These are phyloP conservation scores for Alternaria sp. DNA, from an alignment of 2,329 filamentous ascomycete genomes.

Conservation along the genomic window DNA sequence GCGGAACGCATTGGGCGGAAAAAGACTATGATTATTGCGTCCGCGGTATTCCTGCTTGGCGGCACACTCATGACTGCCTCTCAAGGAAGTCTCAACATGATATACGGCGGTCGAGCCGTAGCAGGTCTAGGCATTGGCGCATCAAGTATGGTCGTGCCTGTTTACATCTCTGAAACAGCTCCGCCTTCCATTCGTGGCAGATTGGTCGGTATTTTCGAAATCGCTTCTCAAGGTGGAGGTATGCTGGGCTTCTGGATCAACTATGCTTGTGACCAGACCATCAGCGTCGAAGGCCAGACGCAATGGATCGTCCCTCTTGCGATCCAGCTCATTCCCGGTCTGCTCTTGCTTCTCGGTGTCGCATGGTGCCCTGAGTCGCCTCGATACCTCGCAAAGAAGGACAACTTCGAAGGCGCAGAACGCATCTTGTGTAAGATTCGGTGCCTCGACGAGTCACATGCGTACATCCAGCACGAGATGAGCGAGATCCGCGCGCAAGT, in stretches of 20 bases:
- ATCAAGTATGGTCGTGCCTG: constrained; percentile 46
- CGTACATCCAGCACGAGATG: constrained; percentile 58
- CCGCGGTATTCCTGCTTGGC: constrained; percentile 52
- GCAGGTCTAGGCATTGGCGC: constrained; percentile 50
- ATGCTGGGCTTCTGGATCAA: constrained; percentile 54
- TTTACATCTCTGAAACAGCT: constrained; percentile 51
- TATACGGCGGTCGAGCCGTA: constrained; percentile 46
- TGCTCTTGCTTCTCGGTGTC: constrained; percentile 45
- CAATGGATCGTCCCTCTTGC: constrained; percentile 70
- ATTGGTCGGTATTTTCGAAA: constrained; percentile 70
- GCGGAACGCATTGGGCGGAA: constrained; percentile 58
- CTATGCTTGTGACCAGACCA: constrained; percentile 50
- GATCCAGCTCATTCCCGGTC: constrained; percentile 52
- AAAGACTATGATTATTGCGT: constrained; percentile 56
- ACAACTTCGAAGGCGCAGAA: constrained; percentile 49
- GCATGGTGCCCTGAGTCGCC: constrained; percentile 48
- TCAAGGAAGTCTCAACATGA: constrained; percentile 43
- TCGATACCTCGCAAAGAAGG: constrained; percentile 37
- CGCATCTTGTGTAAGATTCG: constrained; percentile 54
- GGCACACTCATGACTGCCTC: constrained; percentile 50
- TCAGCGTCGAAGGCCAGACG: constrained; percentile 51
- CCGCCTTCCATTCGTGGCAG: constrained; percentile 69
- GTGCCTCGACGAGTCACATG: constrained; percentile 51
- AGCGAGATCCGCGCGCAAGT: constrained; percentile 53
- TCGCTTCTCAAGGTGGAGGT: constrained; percentile 69